These are phyloP conservation scores for Trifolium dubium DNA, from an alignment of 306 rosid genomes.

Conservation along the genomic window DNA sequence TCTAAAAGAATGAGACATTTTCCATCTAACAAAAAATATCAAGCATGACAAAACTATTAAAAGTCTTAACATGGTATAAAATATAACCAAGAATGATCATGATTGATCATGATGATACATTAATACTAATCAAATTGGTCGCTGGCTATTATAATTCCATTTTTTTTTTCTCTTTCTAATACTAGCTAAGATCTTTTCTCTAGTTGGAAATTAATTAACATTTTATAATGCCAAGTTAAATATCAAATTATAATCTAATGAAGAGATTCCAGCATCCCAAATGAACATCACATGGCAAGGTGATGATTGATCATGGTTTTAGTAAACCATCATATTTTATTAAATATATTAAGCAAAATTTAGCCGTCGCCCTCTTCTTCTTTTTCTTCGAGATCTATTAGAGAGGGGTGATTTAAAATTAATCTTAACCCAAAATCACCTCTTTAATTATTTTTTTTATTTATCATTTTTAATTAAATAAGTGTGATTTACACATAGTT, in stretches of 20 bases:
- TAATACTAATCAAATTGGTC: background rate
- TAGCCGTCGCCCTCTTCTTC: too few relatives aligned
- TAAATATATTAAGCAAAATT: background rate
- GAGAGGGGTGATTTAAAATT: too few relatives aligned
- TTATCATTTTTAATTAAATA: too few relatives aligned
- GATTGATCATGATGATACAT: background rate
- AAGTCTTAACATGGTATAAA: background rate
- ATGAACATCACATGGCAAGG: slow-evolving; percentile 28
- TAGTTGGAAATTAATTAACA: background rate
- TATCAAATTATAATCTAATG: background rate
- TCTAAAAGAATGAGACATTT: background rate
- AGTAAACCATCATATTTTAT: background rate
- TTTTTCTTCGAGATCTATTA: too few relatives aligned
- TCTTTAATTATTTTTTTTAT: too few relatives aligned
- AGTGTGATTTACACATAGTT: too few relatives aligned
- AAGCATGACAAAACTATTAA: background rate
- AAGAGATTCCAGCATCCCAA: background rate
- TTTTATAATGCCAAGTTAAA: background rate
- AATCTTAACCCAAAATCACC: too few relatives aligned
- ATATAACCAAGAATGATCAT: background rate
- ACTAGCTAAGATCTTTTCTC: background rate
- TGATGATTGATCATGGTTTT: background rate
- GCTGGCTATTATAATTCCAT: background rate
- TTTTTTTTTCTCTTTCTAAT: background rate
- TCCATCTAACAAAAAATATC: background rate